phyloP scores from a whole-genome alignment of 495 filamentous ascomycete genomes.

The Bacidia gigantensis region DNA sequence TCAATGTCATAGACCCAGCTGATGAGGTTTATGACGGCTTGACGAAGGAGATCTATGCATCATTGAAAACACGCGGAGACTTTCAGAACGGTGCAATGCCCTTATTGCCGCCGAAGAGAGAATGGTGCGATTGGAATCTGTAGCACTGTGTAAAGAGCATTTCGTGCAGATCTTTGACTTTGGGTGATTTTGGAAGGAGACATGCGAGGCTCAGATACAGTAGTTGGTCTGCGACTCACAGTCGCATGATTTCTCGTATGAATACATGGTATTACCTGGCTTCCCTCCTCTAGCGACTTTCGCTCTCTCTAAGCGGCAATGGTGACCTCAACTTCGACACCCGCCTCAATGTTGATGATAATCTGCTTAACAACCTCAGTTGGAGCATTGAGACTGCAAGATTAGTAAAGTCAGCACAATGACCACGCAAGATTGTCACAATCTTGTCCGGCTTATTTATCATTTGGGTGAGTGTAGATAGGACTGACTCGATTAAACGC shows the following conservation, averaged over 20 bases:
- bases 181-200: background rate
- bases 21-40: slow-evolving; percentile 31
- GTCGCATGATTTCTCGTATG: too few relatives aligned
- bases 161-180: too few relatives aligned
- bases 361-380: slow-evolving; percentile 99
- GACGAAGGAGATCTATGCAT: slow-evolving; percentile 42
- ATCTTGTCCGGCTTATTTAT: background rate
- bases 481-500: slow-evolving; percentile 78
- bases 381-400: slow-evolving; percentile 71
- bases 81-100: slow-evolving; percentile 56
- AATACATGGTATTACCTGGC: too few relatives aligned
- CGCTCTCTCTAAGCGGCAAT: slow-evolving; percentile 77
- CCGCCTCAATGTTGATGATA: slow-evolving; percentile 99
- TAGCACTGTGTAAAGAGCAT: slow-evolving; percentile 28
- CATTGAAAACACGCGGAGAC: slow-evolving; percentile 42
- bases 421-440: too few relatives aligned
- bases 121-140: slow-evolving; percentile 61
- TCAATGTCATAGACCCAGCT: slow-evolving; percentile 38
- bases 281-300: background rate
- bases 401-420: background rate
- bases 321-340: slow-evolving; percentile 99
- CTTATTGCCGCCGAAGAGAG: slow-evolving; percentile 54
- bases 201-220: background rate
- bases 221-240: too few relatives aligned
- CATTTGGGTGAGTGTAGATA: background rate